Percentiles rank a stretch among this genome's conserved stretches.
Evolutionary conservation across 1,139 yeast species (phyloP).

Genomic region (Yamadazyma spencermartinsiae): DNA sequence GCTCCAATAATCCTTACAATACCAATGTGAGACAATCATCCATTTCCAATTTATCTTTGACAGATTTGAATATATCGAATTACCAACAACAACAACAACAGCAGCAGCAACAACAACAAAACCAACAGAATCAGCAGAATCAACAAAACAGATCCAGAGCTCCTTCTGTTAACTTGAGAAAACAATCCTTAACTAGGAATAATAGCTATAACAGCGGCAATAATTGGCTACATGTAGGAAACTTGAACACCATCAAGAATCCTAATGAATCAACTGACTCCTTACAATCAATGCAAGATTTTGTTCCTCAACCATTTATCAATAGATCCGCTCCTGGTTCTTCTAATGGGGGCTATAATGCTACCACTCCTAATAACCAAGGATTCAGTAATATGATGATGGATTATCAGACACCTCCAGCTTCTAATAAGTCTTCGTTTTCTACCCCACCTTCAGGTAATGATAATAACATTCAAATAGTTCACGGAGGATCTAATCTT

Average conservation of each 20-base stretch:
- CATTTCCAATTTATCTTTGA: constrained; percentile 43
- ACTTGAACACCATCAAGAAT: constrained; percentile 36
- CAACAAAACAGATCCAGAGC: constrained; percentile 23
- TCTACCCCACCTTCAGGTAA: constrained; percentile 24
- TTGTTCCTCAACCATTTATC: constrained; percentile 43
- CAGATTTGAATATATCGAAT: constrained; percentile 39
- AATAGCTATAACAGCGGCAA: constrained; percentile 33
- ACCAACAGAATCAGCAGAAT: background rate
- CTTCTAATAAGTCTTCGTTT: constrained; percentile 36
- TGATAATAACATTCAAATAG: constrained; percentile 16
- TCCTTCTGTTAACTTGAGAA: constrained; percentile 37
- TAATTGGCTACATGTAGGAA: constrained; percentile 51
- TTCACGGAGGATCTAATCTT: constrained; percentile 12
- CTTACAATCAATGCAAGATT: constrained; percentile 47
- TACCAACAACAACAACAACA: constrained; percentile 21
- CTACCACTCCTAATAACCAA: constrained; percentile 14
- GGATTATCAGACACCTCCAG: constrained; percentile 49
- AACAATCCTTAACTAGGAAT: constrained; percentile 47
- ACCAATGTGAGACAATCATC: constrained; percentile 31
- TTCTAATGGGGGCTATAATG: constrained; percentile 1
- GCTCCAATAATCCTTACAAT: constrained; percentile 9
- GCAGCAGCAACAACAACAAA: constrained; percentile 16
- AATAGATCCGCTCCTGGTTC: constrained; percentile 26
- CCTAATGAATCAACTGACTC: constrained; percentile 42
- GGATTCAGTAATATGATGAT: constrained; percentile 31